Conservation (phyloP, 2,329 filamentous ascomycete genomes). For the Neonectria hederae region DNA sequence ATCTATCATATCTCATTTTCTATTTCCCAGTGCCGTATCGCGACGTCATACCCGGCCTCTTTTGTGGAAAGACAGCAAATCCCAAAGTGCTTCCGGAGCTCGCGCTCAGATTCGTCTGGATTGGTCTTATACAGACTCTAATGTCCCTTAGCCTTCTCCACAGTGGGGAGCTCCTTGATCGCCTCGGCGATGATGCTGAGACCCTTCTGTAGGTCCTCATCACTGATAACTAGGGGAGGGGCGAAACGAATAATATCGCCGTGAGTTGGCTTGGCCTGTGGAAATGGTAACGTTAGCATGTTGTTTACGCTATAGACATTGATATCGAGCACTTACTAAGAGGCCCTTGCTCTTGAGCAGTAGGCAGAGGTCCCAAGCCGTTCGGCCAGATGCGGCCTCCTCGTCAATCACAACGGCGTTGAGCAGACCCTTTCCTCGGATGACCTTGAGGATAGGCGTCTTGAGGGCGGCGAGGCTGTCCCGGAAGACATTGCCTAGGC, state of each 20-base stretch:
- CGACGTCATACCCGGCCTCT: slow-evolving; percentile 12
- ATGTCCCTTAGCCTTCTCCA: slow-evolving; percentile 51
- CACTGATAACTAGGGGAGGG: slow-evolving; percentile 94
- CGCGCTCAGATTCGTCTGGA: slow-evolving; percentile 32
- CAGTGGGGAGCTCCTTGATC: slow-evolving; percentile 79
- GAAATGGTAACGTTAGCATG: slow-evolving; percentile 10
- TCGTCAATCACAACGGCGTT: slow-evolving; percentile 98
- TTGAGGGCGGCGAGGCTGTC: slow-evolving; percentile 79
- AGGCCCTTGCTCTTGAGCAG: slow-evolving; percentile 95
- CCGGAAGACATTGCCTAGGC: slow-evolving; percentile 84
- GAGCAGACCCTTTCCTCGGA: slow-evolving; percentile 91
- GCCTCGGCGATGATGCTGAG: slow-evolving; percentile 83
- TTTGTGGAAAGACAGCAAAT: slow-evolving; percentile 31
- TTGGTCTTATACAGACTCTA: slow-evolving; percentile 34
- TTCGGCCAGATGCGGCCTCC: slow-evolving; percentile 81
- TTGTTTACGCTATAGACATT: background rate
- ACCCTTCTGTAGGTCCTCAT: slow-evolving; percentile 82
- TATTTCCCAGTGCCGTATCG: slow-evolving; percentile 22
- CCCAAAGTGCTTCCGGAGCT: slow-evolving; percentile 32
- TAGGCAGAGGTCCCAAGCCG: slow-evolving; percentile 96
- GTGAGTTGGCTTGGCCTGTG: slow-evolving; percentile 95
- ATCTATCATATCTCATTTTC: slow-evolving; percentile 36
- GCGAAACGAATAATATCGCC: slow-evolving; percentile 98
- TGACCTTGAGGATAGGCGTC: slow-evolving; percentile 80
- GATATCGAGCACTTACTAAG: slow-evolving; percentile 68